Evolutionary conservation across 202 grass and related monocot species (phyloP).

Genomic region (Schoenoplectus triqueter): DNA sequence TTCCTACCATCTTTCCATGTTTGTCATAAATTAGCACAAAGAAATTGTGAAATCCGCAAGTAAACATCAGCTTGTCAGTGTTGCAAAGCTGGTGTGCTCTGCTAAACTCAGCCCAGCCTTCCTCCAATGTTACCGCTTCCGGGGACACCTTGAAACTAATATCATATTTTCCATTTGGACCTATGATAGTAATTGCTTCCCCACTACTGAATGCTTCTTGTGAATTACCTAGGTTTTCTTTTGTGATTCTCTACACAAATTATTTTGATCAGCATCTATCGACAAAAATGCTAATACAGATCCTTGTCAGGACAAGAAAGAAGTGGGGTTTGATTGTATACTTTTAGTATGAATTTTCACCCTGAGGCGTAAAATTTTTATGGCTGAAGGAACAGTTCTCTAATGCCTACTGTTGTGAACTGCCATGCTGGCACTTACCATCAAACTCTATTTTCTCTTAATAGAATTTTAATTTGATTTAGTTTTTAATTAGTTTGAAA

Average conservation of each 20-base stretch:
- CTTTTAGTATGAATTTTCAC: not conserved
- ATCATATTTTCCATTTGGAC: not conserved
- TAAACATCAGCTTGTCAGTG: slow-evolving; percentile 3
- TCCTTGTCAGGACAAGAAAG: not conserved
- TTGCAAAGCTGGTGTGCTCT: not conserved
- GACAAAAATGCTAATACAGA: not conserved
- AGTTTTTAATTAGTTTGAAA: not conserved
- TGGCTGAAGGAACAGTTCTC: not conserved
- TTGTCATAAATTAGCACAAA: not conserved
- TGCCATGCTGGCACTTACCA: not conserved
- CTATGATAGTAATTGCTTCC: not conserved
- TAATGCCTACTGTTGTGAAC: not conserved
- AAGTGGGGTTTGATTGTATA: not conserved
- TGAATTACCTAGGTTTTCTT: not conserved
- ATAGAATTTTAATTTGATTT: not conserved
- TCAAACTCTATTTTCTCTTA: not conserved
- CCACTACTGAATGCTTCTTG: not conserved
- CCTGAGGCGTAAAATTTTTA: not conserved
- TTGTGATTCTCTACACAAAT: not conserved
- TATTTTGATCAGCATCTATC: not conserved
- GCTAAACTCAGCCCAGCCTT: slow-evolving; percentile 11
- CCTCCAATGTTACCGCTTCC: not conserved
- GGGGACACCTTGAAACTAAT: not conserved
- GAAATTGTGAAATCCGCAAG: not conserved
- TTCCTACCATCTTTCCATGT: not conserved